phyloP scores from a whole-genome alignment of 2,329 filamentous ascomycete species.

The Xylariaceae sp. region DNA sequence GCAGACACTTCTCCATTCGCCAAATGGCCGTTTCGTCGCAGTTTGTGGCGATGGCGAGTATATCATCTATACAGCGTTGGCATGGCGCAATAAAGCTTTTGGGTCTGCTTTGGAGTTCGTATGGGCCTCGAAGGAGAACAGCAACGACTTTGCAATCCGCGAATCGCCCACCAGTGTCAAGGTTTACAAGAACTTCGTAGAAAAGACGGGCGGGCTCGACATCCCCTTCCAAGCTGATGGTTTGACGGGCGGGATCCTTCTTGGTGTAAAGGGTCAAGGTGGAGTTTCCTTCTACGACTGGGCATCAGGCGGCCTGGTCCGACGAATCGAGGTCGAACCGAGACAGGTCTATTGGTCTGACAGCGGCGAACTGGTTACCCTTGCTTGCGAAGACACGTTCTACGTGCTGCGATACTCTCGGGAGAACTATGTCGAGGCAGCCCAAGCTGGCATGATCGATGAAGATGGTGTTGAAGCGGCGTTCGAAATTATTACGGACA shows the following conservation, averaged over 20 bases:
- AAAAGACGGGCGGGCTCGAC: constrained; percentile 82
- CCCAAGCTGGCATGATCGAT: constrained; percentile 78
- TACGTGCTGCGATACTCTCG: constrained; percentile 91
- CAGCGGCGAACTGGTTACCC: constrained; percentile 84
- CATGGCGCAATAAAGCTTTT: constrained; percentile 96
- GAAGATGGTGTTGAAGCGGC: constrained; percentile 91
- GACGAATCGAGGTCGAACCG: constrained; percentile 80
- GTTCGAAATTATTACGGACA: constrained; percentile 94
- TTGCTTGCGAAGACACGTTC: constrained; percentile 92
- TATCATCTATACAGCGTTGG: constrained; percentile 96
- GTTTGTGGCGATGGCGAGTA: constrained; percentile 94
- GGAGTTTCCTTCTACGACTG: constrained; percentile 97
- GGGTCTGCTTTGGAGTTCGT: constrained; percentile 93
- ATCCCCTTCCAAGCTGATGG: constrained; percentile 95
- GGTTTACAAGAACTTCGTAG: constrained; percentile 96
- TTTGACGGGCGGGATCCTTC: constrained; percentile 78
- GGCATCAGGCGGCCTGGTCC: constrained; percentile 81
- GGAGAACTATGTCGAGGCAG: constrained; percentile 79
- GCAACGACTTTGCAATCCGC: constrained; percentile 95
- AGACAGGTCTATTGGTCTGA: constrained; percentile 92
- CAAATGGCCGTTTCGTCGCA: constrained; percentile 81
- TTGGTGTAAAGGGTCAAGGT: constrained; percentile 92
- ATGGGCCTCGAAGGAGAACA: constrained; percentile 96
- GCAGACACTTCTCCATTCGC: constrained; percentile 90
- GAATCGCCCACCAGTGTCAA: constrained; percentile 94